Evolutionary conservation across 345 rosid genomes (phyloP).

Genomic region (Salix exigua): DNA sequence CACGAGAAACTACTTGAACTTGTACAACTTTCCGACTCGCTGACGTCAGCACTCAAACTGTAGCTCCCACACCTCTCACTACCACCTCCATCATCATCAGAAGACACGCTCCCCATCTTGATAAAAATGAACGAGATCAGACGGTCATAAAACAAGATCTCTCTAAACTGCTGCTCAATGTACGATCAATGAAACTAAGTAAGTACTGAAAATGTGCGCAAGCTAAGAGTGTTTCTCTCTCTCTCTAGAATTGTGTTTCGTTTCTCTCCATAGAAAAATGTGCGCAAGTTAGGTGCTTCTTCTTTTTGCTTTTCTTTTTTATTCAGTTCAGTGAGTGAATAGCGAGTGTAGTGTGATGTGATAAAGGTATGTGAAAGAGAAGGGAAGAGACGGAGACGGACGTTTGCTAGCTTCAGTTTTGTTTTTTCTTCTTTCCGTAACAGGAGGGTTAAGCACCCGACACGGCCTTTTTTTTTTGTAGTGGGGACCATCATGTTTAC

Average conservation of each 20-base stretch:
- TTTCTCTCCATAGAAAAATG: background rate
- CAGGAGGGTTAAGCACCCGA: slow-evolving; percentile 14
- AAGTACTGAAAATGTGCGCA: background rate
- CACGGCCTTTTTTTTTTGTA: slow-evolving; percentile 1
- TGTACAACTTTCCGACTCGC: slow-evolving; percentile 81
- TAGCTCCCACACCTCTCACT: slow-evolving; percentile 89
- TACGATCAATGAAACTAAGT: background rate
- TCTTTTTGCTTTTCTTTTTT: background rate
- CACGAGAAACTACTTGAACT: slow-evolving; percentile 72
- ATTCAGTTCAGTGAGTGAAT: background rate
- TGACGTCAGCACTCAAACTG: slow-evolving; percentile 91
- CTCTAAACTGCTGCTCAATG: background rate
- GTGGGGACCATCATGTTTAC: background rate
- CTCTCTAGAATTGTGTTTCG: too few species aligned
- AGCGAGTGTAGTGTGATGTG: background rate
- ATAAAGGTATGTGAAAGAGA: background rate
- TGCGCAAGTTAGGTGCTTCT: background rate
- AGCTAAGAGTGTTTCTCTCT: background rate
- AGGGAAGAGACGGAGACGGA: background rate
- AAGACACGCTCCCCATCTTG: slow-evolving; percentile 58
- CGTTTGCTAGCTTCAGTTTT: background rate
- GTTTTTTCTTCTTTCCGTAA: background rate
- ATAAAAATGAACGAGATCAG: background rate
- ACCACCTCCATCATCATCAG: slow-evolving; percentile 55
- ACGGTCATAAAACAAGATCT: slow-evolving; percentile 2